Conservation (phyloP, 768 basidiomycete species). For the Naganishia vishniacii region DNA sequence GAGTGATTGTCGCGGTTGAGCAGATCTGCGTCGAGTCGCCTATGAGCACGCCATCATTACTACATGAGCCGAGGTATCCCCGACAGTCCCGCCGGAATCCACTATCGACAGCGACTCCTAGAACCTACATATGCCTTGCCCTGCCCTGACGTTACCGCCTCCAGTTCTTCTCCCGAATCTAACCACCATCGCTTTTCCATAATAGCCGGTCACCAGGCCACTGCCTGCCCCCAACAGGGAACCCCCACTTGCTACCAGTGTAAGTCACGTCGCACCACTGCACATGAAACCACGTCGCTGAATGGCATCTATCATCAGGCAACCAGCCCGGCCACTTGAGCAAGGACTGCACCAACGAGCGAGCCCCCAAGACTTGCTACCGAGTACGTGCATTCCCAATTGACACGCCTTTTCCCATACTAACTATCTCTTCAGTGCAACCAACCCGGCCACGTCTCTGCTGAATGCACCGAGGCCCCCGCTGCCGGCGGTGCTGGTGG, state of each 20-base stretch:
- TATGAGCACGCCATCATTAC: too few species aligned
- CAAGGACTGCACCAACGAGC: constrained; percentile 46
- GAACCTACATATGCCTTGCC: too few species aligned
- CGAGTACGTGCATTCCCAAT: constrained; percentile 22
- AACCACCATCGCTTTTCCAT: background rate
- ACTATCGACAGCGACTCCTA: too few species aligned
- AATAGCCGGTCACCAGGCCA: constrained; percentile 46
- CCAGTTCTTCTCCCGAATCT: background rate
- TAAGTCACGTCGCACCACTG: constrained; percentile 13
- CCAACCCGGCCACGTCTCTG: constrained; percentile 47
- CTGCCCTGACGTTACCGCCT: constrained; percentile 4
- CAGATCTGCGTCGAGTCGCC: background rate
- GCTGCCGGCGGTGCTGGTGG: constrained; percentile 36
- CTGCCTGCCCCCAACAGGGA: constrained; percentile 41
- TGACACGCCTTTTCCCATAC: background rate
- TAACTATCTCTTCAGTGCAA: constrained; percentile 31
- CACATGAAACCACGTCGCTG: too few species aligned
- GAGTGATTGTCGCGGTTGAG: constrained; percentile 2
- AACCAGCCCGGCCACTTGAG: constrained; percentile 43
- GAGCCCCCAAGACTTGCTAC: constrained; percentile 46
- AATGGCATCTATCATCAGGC: too few species aligned
- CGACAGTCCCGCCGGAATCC: too few species aligned
- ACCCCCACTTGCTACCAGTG: constrained; percentile 47
- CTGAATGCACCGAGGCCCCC: constrained; percentile 40
- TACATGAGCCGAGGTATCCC: too few species aligned